Percentiles rank a stretch among this genome's conserved stretches.
Evolutionary conservation across 2,329 filamentous ascomycete species (phyloP).

Genomic region (Cytospora chrysosperma): DNA sequence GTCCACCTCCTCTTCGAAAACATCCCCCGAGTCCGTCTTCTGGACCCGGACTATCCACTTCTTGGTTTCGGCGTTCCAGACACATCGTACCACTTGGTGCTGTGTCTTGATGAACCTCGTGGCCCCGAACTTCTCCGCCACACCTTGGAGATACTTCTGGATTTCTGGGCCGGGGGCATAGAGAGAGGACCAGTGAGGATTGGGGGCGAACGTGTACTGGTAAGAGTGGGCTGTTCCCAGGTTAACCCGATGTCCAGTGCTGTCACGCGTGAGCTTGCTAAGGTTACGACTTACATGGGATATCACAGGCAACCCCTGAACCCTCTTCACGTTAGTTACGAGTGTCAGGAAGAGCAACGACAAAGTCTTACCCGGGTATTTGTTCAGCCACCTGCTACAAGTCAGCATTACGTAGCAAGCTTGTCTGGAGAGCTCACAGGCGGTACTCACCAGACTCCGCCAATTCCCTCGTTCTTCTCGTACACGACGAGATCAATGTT

Average conservation of each 20-base stretch:
- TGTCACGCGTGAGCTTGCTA: not conserved
- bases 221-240: slow-evolving; percentile 47
- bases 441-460: slow-evolving; percentile 35
- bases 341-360: not conserved
- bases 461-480: slow-evolving; percentile 36
- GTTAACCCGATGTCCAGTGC: not conserved
- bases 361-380: slow-evolving; percentile 32
- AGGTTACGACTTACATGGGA: slow-evolving; percentile 34
- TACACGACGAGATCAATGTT: slow-evolving; percentile 37
- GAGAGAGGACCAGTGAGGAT: slow-evolving; percentile 52
- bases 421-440: too few relatives aligned
- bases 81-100: slow-evolving; percentile 41
- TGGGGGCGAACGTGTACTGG: slow-evolving; percentile 55
- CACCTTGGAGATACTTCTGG: slow-evolving; percentile 46
- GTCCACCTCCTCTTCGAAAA: slow-evolving; percentile 40
- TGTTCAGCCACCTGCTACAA: slow-evolving; percentile 33
- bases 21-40: slow-evolving; percentile 36
- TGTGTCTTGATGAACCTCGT: slow-evolving; percentile 46
- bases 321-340: not conserved
- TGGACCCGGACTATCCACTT: slow-evolving; percentile 41
- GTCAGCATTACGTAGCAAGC: not conserved
- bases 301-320: slow-evolving; percentile 36
- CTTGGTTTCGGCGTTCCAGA: slow-evolving; percentile 40
- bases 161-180: slow-evolving; percentile 52
- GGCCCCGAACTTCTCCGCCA: slow-evolving; percentile 46